Evolutionary conservation across 2,329 filamentous ascomycete genomes (phyloP).

Genomic region (Aspergillus chevalieri): DNA sequence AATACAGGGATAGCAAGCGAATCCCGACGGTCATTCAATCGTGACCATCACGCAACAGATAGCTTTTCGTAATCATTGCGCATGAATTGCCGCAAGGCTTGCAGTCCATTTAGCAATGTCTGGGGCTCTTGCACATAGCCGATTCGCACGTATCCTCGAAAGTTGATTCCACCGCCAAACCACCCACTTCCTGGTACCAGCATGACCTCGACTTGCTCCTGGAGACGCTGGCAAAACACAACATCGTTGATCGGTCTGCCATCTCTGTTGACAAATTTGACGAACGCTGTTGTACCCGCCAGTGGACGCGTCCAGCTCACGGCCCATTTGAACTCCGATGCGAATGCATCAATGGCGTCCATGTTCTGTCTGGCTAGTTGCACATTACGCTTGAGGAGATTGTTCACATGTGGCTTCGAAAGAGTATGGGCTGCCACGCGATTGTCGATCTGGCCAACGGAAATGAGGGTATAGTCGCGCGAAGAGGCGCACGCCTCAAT

Average conservation of each 20-base stretch:
- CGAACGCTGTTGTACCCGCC: slow-evolving; percentile 73
- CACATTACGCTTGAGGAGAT: slow-evolving; percentile 59
- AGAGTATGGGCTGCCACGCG: slow-evolving; percentile 70
- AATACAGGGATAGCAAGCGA: too few relatives aligned
- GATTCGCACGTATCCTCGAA: slow-evolving; percentile 68
- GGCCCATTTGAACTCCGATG: slow-evolving; percentile 47
- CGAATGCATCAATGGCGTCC: slow-evolving; percentile 57
- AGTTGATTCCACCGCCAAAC: slow-evolving; percentile 63
- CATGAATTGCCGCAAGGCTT: slow-evolving; percentile 50
- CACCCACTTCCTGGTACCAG: slow-evolving; percentile 66
- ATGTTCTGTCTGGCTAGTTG: slow-evolving; percentile 63
- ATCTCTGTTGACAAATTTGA: slow-evolving; percentile 57
- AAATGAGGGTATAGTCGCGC: slow-evolving; percentile 79
- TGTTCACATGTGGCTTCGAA: slow-evolving; percentile 56
- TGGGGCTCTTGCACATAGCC: slow-evolving; percentile 69
- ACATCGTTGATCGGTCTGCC: slow-evolving; percentile 63
- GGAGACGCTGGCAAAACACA: slow-evolving; percentile 62
- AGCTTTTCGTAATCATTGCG: slow-evolving; percentile 48
- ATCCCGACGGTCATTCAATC: too few relatives aligned
- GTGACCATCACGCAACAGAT: too few relatives aligned
- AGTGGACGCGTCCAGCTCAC: slow-evolving; percentile 68
- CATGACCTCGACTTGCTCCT: slow-evolving; percentile 66
- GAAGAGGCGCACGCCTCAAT: slow-evolving; percentile 59
- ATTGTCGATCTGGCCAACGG: slow-evolving; percentile 74
- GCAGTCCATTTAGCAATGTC: slow-evolving; percentile 59